A percentile compares a stretch with the other conserved stretches of the same genome.
These are phyloP conservation scores for Setomelanomma holmii DNA, from an alignment of 2,329 filamentous ascomycete species.

Conservation along the genomic window DNA sequence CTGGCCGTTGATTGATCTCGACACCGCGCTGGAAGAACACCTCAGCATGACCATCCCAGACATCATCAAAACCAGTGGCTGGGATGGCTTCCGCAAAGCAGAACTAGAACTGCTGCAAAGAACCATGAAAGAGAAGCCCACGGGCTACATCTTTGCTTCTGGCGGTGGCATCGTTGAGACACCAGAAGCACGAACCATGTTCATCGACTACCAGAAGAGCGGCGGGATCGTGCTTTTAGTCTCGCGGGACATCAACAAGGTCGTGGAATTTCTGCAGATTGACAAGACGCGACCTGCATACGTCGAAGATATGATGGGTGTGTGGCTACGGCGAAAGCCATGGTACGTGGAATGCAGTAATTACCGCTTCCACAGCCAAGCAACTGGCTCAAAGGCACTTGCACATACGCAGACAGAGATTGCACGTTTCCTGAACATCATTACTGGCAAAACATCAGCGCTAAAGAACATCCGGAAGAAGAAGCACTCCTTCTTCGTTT, in stretches of 20 bases:
- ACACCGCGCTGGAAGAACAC: constrained; percentile 80
- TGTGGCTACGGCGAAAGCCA: constrained; percentile 86
- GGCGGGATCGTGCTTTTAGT: constrained; percentile 88
- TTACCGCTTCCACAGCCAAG: constrained; percentile 87
- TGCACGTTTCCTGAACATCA: constrained; percentile 71
- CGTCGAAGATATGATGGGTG: constrained; percentile 87
- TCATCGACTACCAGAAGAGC: constrained; percentile 73
- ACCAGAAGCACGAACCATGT: constrained; percentile 76
- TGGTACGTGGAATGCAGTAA: constrained; percentile 96
- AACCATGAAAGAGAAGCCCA: constrained; percentile 75
- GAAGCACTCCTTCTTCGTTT: constrained; percentile 86
- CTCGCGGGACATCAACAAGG: constrained; percentile 83
- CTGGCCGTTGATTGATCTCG: constrained; percentile 83
- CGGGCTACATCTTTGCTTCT: constrained; percentile 86
- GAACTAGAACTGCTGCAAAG: constrained; percentile 78
- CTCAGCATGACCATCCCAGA: constrained; percentile 82
- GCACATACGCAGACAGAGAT: constrained; percentile 71
- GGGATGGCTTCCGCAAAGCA: constrained; percentile 84
- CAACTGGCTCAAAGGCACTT: constrained; percentile 58
- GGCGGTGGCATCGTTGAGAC: constrained; percentile 93
- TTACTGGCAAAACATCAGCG: constrained; percentile 66
- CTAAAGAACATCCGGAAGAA: constrained; percentile 68
- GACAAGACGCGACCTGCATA: constrained; percentile 94
- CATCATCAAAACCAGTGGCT: constrained; percentile 79
- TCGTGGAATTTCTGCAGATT: constrained; percentile 85